phyloP scores from a whole-genome alignment of 352 stramenopile genomes.

The Pelagophyceae sp. region DNA sequence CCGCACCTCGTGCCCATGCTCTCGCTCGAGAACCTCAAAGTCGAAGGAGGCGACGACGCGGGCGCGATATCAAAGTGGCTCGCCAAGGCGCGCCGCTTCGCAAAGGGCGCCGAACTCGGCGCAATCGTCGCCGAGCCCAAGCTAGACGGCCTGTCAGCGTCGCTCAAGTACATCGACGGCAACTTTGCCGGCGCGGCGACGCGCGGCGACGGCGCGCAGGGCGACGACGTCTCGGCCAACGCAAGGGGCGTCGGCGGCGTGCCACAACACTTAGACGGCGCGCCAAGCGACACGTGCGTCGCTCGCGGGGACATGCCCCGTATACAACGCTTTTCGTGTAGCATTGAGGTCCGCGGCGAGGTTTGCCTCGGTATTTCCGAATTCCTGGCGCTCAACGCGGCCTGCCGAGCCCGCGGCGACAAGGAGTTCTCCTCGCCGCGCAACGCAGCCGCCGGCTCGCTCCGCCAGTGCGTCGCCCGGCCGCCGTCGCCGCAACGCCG shows the following conservation, averaged over 20 bases:
- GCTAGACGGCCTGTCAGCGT: slow-evolving; percentile 60
- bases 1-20: slow-evolving; percentile 41
- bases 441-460: slow-evolving; percentile 35
- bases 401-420: too few relatives aligned
- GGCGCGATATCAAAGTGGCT: slow-evolving; percentile 15
- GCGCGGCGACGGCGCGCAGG: slow-evolving; percentile 53
- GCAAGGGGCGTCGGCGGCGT: slow-evolving; percentile 19
- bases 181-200: slow-evolving; percentile 54
- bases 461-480: slow-evolving; percentile 33
- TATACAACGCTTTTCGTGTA: too few relatives aligned
- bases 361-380: slow-evolving; percentile 46
- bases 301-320: background rate
- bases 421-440: slow-evolving; percentile 30
- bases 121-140: slow-evolving; percentile 62
- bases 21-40: slow-evolving; percentile 33
- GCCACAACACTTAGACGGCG: background rate
- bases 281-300: too few relatives aligned
- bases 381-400: too few relatives aligned
- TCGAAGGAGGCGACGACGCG: background rate
- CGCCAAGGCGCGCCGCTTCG: background rate
- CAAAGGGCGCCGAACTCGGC: slow-evolving; percentile 20
- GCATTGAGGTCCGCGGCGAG: slow-evolving; percentile 58
- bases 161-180: slow-evolving; percentile 46
- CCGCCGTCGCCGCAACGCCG: too few relatives aligned
- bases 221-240: slow-evolving; percentile 57